Evolutionary conservation across 2,329 filamentous ascomycete genomes (phyloP), one percentile per base, ranked within the genome.

Genomic region (Cladosporium cucumerinum): DNA sequence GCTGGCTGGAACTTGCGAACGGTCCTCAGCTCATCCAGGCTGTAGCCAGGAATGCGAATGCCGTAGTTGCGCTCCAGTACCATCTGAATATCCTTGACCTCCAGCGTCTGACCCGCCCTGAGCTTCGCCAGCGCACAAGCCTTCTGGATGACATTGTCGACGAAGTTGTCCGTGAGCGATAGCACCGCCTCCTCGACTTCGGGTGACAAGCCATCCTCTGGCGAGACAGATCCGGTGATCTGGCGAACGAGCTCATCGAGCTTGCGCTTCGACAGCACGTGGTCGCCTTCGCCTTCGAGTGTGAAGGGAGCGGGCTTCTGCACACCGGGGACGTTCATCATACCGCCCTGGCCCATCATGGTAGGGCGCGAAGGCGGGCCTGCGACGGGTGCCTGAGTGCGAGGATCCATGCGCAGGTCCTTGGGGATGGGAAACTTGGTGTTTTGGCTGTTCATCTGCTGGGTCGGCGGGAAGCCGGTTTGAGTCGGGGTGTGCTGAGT

Each of bases 181-280:
- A 98, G 87, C 61, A 98, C 88, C 59, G 91, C 92, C 92, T 98
- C 94, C 85, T 99, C 95, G 58, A 97, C 94, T 71, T 98, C 95
- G 0, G 95, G 92, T 30, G 92, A 92, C 69, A 98, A 81, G 64
- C 69, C 66, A 67, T 87, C 88, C 49, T 87, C 84, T n/a, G 86
- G 83, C 67, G 91, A 89, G 23, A 87, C 88, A 8, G 89, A 89
- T 62, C 93, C 93, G 39, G 92, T 96, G 66, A 98, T 93, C 78
- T 98, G 94, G 59, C 93, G 87, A 10, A 98, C 93, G 43, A 99
- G 84, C 76, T 97, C 94, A 74, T 99, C 93, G 48, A 99, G 84
- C 80, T 97, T 98, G 81, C 96, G 96, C 86, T 97, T 97, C 80
- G 90, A 96, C n/a, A 99, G 82, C 1, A 99, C 90, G 51, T 93